A percentile compares a stretch with the other conserved stretches of the same genome.
Conservation (phyloP, 179 eudicot genomes). For the Heliamphora ciliata region DNA sequence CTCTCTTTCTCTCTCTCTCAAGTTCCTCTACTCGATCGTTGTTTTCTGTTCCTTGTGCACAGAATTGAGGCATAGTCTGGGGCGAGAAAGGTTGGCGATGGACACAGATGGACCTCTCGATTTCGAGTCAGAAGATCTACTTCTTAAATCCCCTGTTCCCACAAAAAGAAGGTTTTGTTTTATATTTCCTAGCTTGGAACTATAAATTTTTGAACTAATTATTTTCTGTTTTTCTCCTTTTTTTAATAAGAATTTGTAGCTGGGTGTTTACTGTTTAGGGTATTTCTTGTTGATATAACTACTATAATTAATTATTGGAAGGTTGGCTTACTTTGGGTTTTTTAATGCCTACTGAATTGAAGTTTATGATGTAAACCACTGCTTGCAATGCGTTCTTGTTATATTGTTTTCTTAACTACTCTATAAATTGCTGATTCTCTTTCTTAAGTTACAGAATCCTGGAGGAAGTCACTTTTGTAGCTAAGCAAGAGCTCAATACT, state of each 20-base stretch:
- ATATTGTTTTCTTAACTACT: neutral
- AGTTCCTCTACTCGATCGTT: neutral
- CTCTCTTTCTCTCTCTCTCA: neutral
- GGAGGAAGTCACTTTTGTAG: neutral
- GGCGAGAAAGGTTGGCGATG: constrained; percentile 3
- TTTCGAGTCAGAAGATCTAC: constrained; percentile 32
- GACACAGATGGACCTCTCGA: constrained; percentile 26
- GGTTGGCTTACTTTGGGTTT: neutral
- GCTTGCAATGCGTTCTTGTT: neutral
- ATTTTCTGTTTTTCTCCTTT: neutral
- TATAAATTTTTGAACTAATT: neutral
- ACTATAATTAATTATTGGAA: neutral
- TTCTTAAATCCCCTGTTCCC: constrained; percentile 17
- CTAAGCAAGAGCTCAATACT: neutral
- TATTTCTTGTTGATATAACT: neutral
- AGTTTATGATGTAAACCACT: neutral
- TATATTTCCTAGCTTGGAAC: neutral
- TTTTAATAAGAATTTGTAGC: neutral
- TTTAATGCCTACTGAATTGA: neutral
- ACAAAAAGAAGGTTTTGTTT: constrained; percentile 27
- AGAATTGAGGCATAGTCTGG: neutral
- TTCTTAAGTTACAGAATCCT: neutral
- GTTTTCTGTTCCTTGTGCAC: neutral
- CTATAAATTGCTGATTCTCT: neutral
- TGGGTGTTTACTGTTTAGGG: neutral